Conservation (phyloP, 2,329 filamentous ascomycete species). For the Neofusicoccum ribis region DNA sequence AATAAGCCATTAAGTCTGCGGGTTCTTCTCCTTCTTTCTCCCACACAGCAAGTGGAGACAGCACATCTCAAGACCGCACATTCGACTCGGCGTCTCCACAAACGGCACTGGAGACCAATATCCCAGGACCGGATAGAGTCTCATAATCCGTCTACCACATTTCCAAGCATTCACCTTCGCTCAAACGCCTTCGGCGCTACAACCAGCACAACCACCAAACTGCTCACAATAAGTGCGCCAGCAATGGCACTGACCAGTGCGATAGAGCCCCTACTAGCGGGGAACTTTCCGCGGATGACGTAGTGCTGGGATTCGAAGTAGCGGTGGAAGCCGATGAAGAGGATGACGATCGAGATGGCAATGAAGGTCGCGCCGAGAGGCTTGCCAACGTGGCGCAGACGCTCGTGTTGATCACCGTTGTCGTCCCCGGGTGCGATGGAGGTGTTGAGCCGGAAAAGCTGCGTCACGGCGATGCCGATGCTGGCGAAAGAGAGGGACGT, state of each 20-base stretch:
- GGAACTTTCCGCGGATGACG: conserved; percentile 78
- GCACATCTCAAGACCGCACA: too few relatives aligned
- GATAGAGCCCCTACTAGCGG: conserved; percentile 74
- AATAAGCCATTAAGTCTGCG: too few relatives aligned
- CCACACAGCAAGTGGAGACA: too few relatives aligned
- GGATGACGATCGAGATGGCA: conserved; percentile 70
- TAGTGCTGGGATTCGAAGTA: conserved; percentile 79
- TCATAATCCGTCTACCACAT: too few relatives aligned
- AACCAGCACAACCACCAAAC: conserved; percentile 60
- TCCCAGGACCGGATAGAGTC: too few relatives aligned
- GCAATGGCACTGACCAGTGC: conserved; percentile 68
- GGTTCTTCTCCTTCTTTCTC: too few relatives aligned
- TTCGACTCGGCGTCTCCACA: too few relatives aligned
- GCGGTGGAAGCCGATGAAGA: conserved; percentile 74
- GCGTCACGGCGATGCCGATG: conserved; percentile 80
- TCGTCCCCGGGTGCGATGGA: conserved; percentile 44
- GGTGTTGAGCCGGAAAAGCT: conserved; percentile 81
- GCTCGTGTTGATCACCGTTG: conserved; percentile 19
- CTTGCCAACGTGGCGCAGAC: conserved; percentile 65
- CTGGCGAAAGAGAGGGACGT: conserved; percentile 79
- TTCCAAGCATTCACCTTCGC: conserved; percentile 21
- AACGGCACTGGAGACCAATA: too few relatives aligned
- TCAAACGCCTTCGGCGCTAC: conserved; percentile 52
- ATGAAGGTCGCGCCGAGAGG: conserved; percentile 77
- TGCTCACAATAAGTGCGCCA: conserved; percentile 57